These are phyloP conservation scores for Davidsoniella virescens DNA, from an alignment of 2,329 filamentous ascomycete genomes.

Conservation along the genomic window DNA sequence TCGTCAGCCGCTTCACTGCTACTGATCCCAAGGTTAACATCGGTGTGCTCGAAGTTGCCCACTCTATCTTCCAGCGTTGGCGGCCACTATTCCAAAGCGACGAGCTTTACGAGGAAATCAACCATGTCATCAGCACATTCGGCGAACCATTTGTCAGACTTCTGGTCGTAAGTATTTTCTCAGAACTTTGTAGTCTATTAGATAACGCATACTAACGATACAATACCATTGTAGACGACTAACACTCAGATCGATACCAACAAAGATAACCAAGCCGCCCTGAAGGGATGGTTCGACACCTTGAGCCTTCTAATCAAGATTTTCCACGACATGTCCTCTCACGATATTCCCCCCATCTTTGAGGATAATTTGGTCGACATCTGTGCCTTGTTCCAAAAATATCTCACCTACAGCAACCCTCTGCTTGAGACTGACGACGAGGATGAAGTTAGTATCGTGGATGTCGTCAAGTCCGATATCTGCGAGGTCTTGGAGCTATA, in stretches of 20 bases:
- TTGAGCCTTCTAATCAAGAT: conserved; percentile 82
- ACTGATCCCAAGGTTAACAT: conserved; percentile 75
- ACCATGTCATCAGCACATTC: conserved; percentile 81
- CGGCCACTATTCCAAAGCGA: conserved; percentile 85
- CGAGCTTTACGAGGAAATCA: conserved; percentile 85
- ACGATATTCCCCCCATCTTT: conserved; percentile 87
- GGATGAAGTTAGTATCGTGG: conserved; percentile 67
- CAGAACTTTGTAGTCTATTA: neutral
- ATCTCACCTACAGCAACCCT: conserved; percentile 78
- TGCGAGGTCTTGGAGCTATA: conserved; percentile 84
- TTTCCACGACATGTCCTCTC: conserved; percentile 91
- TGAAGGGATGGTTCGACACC: conserved; percentile 68
- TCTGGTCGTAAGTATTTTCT: conserved; percentile 41
- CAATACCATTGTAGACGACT: conserved; percentile 32
- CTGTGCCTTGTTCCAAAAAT: conserved; percentile 72
- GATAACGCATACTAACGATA: too few relatives aligned
- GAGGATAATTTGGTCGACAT: conserved; percentile 74
- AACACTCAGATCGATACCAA: conserved; percentile 60
- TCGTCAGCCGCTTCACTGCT: conserved; percentile 71
- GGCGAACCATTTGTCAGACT: conserved; percentile 68
- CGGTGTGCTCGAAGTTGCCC: conserved; percentile 89
- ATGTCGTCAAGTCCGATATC: conserved; percentile 82
- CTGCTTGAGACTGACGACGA: conserved; percentile 74
- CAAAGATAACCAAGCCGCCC: conserved; percentile 53
- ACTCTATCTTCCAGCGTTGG: conserved; percentile 96